These are phyloP conservation scores for Aphanomyces stellatus DNA, from an alignment of 352 stramenopile genomes.

Conservation along the genomic window DNA sequence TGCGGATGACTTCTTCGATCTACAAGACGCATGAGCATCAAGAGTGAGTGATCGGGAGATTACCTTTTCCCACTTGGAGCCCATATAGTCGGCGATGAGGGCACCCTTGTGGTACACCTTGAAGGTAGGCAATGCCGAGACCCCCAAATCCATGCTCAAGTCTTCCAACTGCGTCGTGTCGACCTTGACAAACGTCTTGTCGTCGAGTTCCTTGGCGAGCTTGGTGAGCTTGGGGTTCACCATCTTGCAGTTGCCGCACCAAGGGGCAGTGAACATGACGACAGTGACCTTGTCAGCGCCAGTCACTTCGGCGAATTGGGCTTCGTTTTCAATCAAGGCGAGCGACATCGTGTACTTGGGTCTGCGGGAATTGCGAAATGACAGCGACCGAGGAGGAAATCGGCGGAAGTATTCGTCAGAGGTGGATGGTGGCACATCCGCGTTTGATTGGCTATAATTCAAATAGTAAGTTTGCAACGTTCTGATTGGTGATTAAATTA, in stretches of 20 bases:
- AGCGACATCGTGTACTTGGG: not conserved
- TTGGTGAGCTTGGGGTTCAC: slow-evolving; percentile 41
- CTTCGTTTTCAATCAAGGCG: slow-evolving; percentile 26
- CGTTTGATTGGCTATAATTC: not conserved
- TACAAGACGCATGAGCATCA: not conserved
- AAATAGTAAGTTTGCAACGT: no score
- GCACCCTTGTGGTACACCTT: slow-evolving; percentile 59
- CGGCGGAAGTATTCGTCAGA: no score
- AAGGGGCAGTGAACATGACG: slow-evolving; percentile 50
- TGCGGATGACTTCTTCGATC: not conserved
- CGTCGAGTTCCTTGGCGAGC: slow-evolving; percentile 43
- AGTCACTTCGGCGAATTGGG: slow-evolving; percentile 34
- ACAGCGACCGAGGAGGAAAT: not conserved
- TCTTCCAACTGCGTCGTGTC: slow-evolving; percentile 52
- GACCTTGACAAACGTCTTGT: slow-evolving; percentile 42
- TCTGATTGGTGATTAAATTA: not conserved
- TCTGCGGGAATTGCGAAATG: no score
- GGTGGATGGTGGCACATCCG: no score
- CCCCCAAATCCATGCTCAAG: slow-evolving; percentile 58
- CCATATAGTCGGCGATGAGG: slow-evolving; percentile 46
- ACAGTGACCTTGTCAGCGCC: slow-evolving; percentile 37
- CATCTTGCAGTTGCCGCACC: slow-evolving; percentile 56
- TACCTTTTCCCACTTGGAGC: slow-evolving; percentile 69
- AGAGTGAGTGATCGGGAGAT: not conserved
- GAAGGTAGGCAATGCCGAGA: slow-evolving; percentile 69